Evolutionary conservation across 108 stramenopile species (phyloP).

Genomic region (Bacterosira constricta): DNA sequence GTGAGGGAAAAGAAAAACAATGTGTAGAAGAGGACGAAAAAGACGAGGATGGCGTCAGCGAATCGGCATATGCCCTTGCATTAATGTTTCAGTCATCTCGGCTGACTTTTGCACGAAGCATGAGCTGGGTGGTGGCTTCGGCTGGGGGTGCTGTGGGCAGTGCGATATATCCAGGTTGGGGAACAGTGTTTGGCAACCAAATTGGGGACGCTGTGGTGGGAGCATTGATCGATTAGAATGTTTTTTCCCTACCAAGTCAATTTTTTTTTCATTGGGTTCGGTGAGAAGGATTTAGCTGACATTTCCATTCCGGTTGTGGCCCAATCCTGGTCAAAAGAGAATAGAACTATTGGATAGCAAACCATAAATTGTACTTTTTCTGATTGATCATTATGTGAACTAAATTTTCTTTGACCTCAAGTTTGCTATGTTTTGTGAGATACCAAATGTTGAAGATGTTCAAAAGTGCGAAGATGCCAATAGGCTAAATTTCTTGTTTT

Average conservation of each 20-base stretch:
- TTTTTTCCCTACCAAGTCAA: too few species aligned
- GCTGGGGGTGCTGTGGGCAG: slow-evolving; percentile 44
- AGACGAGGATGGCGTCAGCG: slow-evolving; percentile 23
- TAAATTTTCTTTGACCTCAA: too few species aligned
- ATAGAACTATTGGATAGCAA: background rate
- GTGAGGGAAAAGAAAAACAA: background rate
- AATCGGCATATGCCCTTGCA: slow-evolving; percentile 40
- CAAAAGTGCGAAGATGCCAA: too few species aligned
- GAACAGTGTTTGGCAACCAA: slow-evolving; percentile 44
- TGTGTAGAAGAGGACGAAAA: slow-evolving; percentile 2
- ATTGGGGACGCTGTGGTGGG: slow-evolving; percentile 38
- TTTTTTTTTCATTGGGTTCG: too few species aligned
- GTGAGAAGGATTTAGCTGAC: too few species aligned
- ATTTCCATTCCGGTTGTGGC: too few species aligned
- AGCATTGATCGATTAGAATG: slow-evolving; percentile 28
- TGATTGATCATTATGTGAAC: too few species aligned
- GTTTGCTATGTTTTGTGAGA: too few species aligned
- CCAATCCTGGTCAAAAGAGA: background rate
- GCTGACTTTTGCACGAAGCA: slow-evolving; percentile 27
- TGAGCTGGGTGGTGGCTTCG: slow-evolving; percentile 46
- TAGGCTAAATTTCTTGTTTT: too few species aligned
- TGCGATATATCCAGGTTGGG: slow-evolving; percentile 47
- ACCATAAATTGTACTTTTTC: too few species aligned
- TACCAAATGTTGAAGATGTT: too few species aligned
- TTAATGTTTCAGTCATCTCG: slow-evolving; percentile 30